Base-by-base conservation (phyloP, 768 basidiomycete genomes). In the Lentinula boryana region DNA sequence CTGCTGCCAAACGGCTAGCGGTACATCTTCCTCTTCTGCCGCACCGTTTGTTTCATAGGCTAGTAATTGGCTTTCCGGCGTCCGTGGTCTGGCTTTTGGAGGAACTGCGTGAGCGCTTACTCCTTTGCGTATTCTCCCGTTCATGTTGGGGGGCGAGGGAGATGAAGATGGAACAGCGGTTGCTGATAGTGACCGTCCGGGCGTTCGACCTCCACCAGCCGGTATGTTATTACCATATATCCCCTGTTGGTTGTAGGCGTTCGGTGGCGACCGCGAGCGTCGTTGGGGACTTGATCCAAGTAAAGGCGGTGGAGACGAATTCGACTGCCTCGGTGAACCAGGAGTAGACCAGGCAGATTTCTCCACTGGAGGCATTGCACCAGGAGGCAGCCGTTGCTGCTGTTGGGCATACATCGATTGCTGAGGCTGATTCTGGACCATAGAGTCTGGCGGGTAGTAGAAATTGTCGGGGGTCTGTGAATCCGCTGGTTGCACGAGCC, bases 1-100 rank as follows among this genome's bases (percentile, higher is more conserved):
- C 68, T 88, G 88, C 71, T 91, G 89, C 79, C 85, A 91, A 60
- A 90, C 71, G 18, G 91, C 89, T 52, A 93, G 76, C 18, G 91
- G 91, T 41, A 91, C 75, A 68, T 93, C 91, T 68, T 93, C 91
- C 67, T 92, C 90, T 68, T 90, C 88, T 31, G 72, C 64, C 44
- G 66, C 73, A 18, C 68, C 73, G 51, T 66, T 67, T 15, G 52
- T 35, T 53, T 67, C 68, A 31, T 70, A 66, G 40, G 65, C 67
- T n/a, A 35, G 66, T 41, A 21, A 18, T n/a, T 66, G 60, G n/a
- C 72, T 70, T 56, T 80, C 77, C 55, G 76, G 74, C 32, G 76
- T 74, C 66, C 76, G 76, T 43, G 78, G 78, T 63, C 78, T 75
- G 61, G 70, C 68, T 16, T 72, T 62, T 21, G 78, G 69, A 18